phyloP scores from a whole-genome alignment of 129 eudicot genomes.

The Heracleum sosnowskyi region DNA sequence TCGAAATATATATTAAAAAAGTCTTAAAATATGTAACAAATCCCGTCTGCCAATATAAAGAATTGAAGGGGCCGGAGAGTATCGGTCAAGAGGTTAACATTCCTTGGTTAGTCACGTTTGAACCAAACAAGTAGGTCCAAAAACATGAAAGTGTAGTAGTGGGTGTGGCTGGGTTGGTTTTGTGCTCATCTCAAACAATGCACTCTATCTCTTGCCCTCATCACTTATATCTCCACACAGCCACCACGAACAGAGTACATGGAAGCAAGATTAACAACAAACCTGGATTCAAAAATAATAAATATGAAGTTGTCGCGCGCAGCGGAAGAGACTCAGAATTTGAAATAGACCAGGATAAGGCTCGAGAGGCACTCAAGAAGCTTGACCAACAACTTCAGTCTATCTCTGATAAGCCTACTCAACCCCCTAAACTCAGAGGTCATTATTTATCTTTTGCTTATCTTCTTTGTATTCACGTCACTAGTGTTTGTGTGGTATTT shows the following conservation, averaged over 20 bases:
- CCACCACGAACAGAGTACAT: background rate
- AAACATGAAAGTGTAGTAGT: background rate
- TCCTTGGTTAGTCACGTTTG: no score
- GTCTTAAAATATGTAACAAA: no score
- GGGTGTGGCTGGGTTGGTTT: background rate
- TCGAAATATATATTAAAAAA: no score
- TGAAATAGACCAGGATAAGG: conserved; percentile 43
- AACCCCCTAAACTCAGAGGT: conserved; percentile 33
- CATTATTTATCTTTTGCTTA: background rate
- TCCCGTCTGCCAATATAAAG: no score
- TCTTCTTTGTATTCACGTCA: background rate
- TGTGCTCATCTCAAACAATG: background rate
- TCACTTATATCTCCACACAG: background rate
- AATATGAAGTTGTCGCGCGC: background rate
- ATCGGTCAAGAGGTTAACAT: no score
- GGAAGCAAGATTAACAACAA: background rate
- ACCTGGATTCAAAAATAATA: background rate
- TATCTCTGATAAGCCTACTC: conserved; percentile 28
- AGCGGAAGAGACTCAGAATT: conserved; percentile 32
- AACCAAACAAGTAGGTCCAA: no score
- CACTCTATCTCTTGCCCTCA: background rate
- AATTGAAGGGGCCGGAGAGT: no score
- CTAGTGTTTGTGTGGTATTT: background rate
- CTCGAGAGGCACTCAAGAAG: conserved; percentile 39
- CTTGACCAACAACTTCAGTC: conserved; percentile 43